A percentile compares a stretch with the other conserved stretches of the same genome.
Conservation (phyloP, 1,284 basidiomycete species). For the Ceratobasidium sp. region DNA sequence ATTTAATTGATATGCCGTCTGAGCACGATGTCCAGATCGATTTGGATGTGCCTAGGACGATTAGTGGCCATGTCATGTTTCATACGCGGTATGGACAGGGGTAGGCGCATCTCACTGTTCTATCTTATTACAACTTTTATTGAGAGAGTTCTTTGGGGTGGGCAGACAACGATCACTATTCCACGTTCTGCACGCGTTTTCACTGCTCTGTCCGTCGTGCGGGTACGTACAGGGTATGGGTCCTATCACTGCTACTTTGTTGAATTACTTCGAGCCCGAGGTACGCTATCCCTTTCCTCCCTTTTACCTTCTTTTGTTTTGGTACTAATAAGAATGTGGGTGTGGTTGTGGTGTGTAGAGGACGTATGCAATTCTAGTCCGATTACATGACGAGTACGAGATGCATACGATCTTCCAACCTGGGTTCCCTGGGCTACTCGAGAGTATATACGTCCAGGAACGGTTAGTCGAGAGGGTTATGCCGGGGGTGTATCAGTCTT, state of each 20-base stretch:
- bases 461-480: constrained; percentile 84
- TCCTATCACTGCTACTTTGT: constrained; percentile 92
- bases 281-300: constrained; percentile 53
- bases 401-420: constrained; percentile 93
- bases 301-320: not conserved
- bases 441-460: constrained; percentile 95
- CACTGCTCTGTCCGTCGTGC: constrained; percentile 85
- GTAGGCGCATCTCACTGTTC: constrained; percentile 72
- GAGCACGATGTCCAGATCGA: constrained; percentile 97
- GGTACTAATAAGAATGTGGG: constrained; percentile 71
- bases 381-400: constrained; percentile 87
- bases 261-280: constrained; percentile 93
- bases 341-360: constrained; percentile 59
- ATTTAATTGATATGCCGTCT: constrained; percentile 81
- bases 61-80: constrained; percentile 94
- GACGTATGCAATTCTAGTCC: constrained; percentile 85
- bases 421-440: constrained; percentile 95
- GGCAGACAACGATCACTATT: constrained; percentile 92
- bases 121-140: constrained; percentile 44
- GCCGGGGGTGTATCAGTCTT: constrained; percentile 81
- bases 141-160: not conserved
- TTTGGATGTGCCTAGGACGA: constrained; percentile 96
- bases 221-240: constrained; percentile 99
- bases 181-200: constrained; percentile 93
- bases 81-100: constrained; percentile 95